A percentile compares a stretch with the other conserved stretches of the same genome.
phyloP scores from a whole-genome alignment of 2,329 filamentous ascomycete genomes.

The Phaeosphaeria sp. region DNA sequence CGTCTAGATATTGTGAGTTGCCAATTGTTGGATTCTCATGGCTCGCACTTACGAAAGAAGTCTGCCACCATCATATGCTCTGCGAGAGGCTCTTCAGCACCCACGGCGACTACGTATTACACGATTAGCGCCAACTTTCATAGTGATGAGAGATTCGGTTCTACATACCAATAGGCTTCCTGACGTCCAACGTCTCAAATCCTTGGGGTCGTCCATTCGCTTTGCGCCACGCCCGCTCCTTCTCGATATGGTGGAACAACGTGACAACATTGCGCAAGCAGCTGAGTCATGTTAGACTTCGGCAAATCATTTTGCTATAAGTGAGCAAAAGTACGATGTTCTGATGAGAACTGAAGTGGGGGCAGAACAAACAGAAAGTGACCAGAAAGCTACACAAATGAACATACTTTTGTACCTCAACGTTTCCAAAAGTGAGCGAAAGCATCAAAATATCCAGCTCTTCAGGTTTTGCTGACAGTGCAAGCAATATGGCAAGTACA shows the following conservation, averaged over 20 bases:
- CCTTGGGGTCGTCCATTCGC: constrained; percentile 70
- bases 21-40: background rate
- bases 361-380: background rate
- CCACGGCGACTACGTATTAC: constrained; percentile 70
- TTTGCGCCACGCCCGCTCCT: constrained; percentile 84
- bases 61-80: constrained; percentile 73
- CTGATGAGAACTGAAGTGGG: background rate
- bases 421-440: constrained; percentile 92
- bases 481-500: constrained; percentile 84
- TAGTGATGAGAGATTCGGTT: no score
- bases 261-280: constrained; percentile 89
- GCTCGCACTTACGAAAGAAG: constrained; percentile 76
- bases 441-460: constrained; percentile 87
- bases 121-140: constrained; percentile 1
- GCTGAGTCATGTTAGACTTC: constrained; percentile 50
- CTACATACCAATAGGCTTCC: constrained; percentile 69
- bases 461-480: constrained; percentile 79
- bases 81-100: constrained; percentile 83
- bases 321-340: background rate
- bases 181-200: constrained; percentile 73
- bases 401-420: constrained; percentile 78
- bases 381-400: background rate
- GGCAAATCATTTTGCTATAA: background rate
- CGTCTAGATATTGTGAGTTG: constrained; percentile 46
- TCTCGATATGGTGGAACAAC: constrained; percentile 89